phyloP scores from a whole-genome alignment of 495 filamentous ascomycete species.

The Xylaria bambusicola region DNA sequence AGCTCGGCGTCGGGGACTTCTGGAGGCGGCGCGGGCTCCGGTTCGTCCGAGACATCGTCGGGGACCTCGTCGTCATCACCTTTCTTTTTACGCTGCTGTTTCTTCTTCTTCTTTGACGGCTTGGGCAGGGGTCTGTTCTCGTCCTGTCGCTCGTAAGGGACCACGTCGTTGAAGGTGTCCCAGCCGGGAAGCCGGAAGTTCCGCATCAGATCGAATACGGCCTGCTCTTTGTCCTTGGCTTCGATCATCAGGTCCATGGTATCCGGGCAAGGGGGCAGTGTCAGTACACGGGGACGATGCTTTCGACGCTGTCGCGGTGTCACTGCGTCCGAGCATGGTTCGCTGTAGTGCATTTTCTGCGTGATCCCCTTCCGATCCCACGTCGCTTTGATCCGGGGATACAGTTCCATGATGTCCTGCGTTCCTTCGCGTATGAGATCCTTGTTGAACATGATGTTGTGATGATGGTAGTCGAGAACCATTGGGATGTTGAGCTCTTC shows the following conservation, averaged over 20 bases:
- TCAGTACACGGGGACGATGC: constrained; percentile 75
- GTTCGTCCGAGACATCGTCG: constrained; percentile 39
- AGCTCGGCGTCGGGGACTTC: constrained; percentile 70
- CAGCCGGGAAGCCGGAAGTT: constrained; percentile 80
- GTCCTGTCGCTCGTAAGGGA: constrained; percentile 75
- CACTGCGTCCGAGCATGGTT: constrained; percentile 72
- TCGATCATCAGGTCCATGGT: constrained; percentile 98
- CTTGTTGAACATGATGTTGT: constrained; percentile 87
- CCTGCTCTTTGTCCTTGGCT: constrained; percentile 97
- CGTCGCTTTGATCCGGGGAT: constrained; percentile 70
- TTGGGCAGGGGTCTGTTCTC: constrained; percentile 67
- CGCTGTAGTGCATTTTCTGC: constrained; percentile 96
- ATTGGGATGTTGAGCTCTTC: constrained; percentile 91
- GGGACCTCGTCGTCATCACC: constrained; percentile 45
- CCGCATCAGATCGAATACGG: constrained; percentile 91
- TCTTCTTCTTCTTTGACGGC: constrained; percentile 51
- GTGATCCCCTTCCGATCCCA: constrained; percentile 86
- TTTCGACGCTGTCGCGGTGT: constrained; percentile 77
- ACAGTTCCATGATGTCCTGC: constrained; percentile 68
- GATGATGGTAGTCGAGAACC: constrained; percentile 92
- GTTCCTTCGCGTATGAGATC: constrained; percentile 79
- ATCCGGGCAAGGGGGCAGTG: constrained; percentile 76
- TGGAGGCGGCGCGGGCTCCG: constrained; percentile 28
- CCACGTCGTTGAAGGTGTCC: constrained; percentile 72
- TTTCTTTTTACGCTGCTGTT: constrained; percentile 41